Evolutionary conservation across 352 stramenopile species (phyloP).

Genomic region (Pythium plurisporium): DNA sequence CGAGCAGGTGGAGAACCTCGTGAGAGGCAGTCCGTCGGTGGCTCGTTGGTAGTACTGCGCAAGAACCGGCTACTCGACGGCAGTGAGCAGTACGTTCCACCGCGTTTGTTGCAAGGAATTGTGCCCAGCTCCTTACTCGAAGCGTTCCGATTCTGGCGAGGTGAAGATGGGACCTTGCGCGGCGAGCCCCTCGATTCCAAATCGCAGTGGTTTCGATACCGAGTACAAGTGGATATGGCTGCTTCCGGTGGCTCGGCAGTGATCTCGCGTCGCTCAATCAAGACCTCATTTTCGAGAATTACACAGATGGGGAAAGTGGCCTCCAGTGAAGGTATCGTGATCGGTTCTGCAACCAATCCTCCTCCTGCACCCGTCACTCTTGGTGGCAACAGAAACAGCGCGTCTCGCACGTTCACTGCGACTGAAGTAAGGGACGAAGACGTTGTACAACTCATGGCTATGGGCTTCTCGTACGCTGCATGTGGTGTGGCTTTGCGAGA

Average conservation of each 20-base stretch:
- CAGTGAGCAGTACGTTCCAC: conserved; percentile 87
- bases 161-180: conserved; percentile 92
- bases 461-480: conserved; percentile 86
- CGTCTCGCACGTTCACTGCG: conserved; percentile 1
- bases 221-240: conserved; percentile 66
- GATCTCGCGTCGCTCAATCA: conserved; percentile 61
- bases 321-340: conserved; percentile 20
- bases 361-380: conserved; percentile 35
- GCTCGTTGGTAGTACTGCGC: conserved; percentile 89
- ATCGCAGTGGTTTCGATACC: conserved; percentile 87
- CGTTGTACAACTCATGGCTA: conserved; percentile 84
- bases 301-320: conserved; percentile 17
- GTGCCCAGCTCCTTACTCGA: conserved; percentile 94
- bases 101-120: conserved; percentile 91
- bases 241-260: conserved; percentile 29
- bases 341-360: conserved; percentile 28
- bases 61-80: conserved; percentile 63
- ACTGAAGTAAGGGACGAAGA: conserved; percentile 68
- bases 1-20: conserved; percentile 60
- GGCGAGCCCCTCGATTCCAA: conserved; percentile 89
- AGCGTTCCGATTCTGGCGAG: conserved; percentile 97
- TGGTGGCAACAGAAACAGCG: conserved; percentile 2
- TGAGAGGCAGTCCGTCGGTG: conserved; percentile 53
- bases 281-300: conserved; percentile 68
- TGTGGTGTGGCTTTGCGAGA: conserved; percentile 67